Evolutionary conservation across 805 yeast species (phyloP), one percentile per base, ranked within the genome.

Genomic region (Wickerhamomyces bovis): DNA sequence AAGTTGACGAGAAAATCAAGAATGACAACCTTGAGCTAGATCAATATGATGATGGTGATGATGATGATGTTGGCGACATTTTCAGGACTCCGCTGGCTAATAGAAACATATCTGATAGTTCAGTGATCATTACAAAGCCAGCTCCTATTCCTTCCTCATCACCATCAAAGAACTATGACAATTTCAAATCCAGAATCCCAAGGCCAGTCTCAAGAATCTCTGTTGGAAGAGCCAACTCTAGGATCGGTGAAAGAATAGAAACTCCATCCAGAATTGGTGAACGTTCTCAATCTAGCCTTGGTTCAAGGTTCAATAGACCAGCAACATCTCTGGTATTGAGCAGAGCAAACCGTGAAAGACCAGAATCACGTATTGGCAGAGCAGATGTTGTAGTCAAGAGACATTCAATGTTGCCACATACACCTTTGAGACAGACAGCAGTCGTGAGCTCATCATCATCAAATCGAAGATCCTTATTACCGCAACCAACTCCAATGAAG

Each of bases 401-500:
- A 42, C 53, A 53, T 25, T 58, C 63, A 4, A 46, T 55, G 50
- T 44, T 56, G 5, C 60, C 57, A n/a, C 54, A 56, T 26, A 58
- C 61, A 0, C 63, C 63, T 7, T 39, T 52, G 9, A 48, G 56
- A 43, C 21, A 35, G 11, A 15, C n/a, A 2, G 12, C 39, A 7
- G 18, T 33, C 2, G 18, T 42, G 13, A 44, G 44, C 6, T 16
- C 20, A 10, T 25, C 20, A 6, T 13, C 11, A 3, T 15, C 33
- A 3, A 42, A 38, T 16, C 31, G 57, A n/a, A 46, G 42, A 21
- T 58, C 62, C 4, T 31, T 54, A 42, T 15, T 60, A 15, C 62
- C 60, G 39, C 61, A 58, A 21, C 63, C 62, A 8, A 57, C 63
- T 3, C 63, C 63, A 3, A 43, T 60, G 15, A 51, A 50, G 20